Evolutionary conservation across 306 rosid species (phyloP), one percentile per base, ranked within the genome.

Genomic region (Castanopsis chinensis): DNA sequence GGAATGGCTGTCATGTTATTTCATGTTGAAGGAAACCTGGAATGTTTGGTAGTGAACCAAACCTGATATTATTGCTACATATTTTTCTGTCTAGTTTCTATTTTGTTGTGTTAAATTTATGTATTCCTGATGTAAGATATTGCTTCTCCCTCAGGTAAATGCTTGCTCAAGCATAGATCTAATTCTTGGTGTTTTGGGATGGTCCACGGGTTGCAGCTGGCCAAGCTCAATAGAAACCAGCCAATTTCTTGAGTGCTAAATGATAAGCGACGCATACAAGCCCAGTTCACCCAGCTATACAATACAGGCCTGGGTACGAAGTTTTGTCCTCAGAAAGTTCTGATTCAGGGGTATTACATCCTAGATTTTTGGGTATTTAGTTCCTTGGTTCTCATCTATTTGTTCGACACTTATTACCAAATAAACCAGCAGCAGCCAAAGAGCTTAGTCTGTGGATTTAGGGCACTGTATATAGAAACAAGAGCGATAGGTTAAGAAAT

Each of bases 171-270:
- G 86, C 79, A 74, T 96, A 75, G 99, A 96, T 80, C 73, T 74
- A 33, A 84, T 90, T 80, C 80, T 86, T 25, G 98, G 98, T 45
- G 98, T 93, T 59, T 85, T 96, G 91, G 98, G 94, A 73, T 96
- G 99, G 98, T 93, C 99, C 49, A 87, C 90, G 10, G 99, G 99
- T 79, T 96, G 99, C 90, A 96, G 98, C 89, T 93, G 96, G 94
- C 92, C 94, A 25, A 87, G 87, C 85, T 65, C 90, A 82, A 78
- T 69, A 74, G 92, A 89, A 73, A 89, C 83, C 71, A 80, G 72
- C n/a, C 80, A 75, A 11, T 64, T 85, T 69, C 90, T 78, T 11
- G 91, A 90, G 85, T 88, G 96, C 86, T 93, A 80, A 91, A 73
- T 32, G 74, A 76, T 78, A 15, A 35, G 77, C 15, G 18, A 82